Evolutionary conservation across 2,329 filamentous ascomycete species (phyloP), one percentile per base, ranked within the genome.

Genomic region (Trichophyton verrucosum): DNA sequence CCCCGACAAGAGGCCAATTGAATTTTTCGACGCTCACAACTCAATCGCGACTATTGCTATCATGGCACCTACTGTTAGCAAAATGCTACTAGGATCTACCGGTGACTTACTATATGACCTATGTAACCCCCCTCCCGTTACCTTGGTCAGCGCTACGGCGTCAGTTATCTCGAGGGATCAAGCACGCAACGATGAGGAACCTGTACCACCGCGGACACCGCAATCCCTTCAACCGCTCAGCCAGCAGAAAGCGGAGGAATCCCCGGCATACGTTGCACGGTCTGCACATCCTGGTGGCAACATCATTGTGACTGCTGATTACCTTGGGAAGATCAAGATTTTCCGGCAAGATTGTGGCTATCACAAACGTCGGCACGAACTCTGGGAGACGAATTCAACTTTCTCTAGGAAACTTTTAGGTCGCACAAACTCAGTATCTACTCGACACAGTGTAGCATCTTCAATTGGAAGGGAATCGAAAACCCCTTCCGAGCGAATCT

Each of bases 91-190:
- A 0, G 86, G 87, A 58, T 81, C 83, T 13, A 95, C 91, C 0
- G 88, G 89, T 60, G 91, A 99, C 70, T 91, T 94, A 1, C 83
- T 99, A n/a, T 99, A 91, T 72, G 91, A 96, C 67, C 80, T 97
- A 0, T 97, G 94, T 78, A 97, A 97, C 67, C 94, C 94, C 3
- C 94, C 92, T 0, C 91, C 92, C 0, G 85, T 97, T 15, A 91
- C 85, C 5, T 78, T 97, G 17, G 79, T 91, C 63, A 91, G 87
- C 65, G 81, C 86, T 27, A 84, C 86, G 20, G 89, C 94, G 67
- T 81, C 81, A 15, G 70, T 74, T 58, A 80, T 79, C 1, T 81
- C 81, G 0, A 77, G 75, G 64, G 75, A 76, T 15, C 78, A 76
- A 1, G 73, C 79, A 60, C 67, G 67, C 24, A 74, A 64, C 70